These are phyloP conservation scores for Suillus americanus DNA, from an alignment of 768 basidiomycete species.

Conservation along the genomic window DNA sequence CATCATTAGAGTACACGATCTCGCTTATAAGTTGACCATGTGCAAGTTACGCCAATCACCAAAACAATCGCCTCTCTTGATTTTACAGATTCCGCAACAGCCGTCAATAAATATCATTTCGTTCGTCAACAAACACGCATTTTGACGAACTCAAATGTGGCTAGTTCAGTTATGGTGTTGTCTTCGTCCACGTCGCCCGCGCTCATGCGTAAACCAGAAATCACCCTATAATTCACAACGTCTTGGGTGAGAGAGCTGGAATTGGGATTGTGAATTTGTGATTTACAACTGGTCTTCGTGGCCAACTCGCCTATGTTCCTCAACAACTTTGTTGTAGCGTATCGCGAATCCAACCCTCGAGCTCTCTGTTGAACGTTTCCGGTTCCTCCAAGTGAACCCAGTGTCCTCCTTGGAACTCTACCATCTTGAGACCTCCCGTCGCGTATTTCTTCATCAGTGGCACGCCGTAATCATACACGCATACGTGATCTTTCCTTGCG, in stretches of 20 bases:
- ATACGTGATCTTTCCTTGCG: conserved; percentile 35
- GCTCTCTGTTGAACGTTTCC: conserved; percentile 34
- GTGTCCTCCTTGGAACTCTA: conserved; percentile 38
- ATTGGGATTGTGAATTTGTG: not conserved
- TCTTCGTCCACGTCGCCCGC: not conserved
- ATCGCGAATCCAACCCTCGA: conserved; percentile 32
- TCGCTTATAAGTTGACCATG: not conserved
- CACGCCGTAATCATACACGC: conserved; percentile 24
- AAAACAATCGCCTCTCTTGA: not conserved
- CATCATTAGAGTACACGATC: conserved; percentile 1
- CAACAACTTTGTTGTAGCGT: conserved; percentile 12
- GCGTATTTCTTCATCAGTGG: conserved; percentile 27
- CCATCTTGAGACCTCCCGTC: conserved; percentile 25
- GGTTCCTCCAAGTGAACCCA: conserved; percentile 37
- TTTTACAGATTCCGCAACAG: not conserved
- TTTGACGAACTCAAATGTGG: not conserved
- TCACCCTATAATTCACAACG: not conserved
- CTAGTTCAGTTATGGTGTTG: not conserved
- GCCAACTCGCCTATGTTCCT: not conserved
- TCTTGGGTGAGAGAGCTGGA: not conserved
- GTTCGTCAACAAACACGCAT: not conserved
- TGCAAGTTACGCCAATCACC: not conserved
- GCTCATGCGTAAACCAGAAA: not conserved
- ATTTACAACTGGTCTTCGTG: not conserved
- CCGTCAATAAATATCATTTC: too few relatives aligned